Base-by-base conservation (phyloP, 345 rosid genomes). In the Cardamine occulta region DNA sequence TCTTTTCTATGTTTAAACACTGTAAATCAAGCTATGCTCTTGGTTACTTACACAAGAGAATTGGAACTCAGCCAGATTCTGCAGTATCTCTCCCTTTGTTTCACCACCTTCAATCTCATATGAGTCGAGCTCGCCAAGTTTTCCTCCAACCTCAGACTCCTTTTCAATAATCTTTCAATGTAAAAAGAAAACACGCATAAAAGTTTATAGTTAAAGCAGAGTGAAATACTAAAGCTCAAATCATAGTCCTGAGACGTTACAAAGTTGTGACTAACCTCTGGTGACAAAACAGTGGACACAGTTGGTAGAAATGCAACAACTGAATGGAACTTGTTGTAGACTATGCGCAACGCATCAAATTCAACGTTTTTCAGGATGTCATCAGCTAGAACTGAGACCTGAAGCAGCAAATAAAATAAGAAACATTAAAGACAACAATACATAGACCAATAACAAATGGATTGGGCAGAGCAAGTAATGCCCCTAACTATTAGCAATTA, bases 31-130 rank as follows among this genome's bases (percentile, higher is more conserved):
- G 61, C 26, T 60, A 18, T 42, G 66, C 9, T 60, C 14, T 52
- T 42, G 44, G 45, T 29, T 32, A 81, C 99, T 90, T 84, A 95
- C 99, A 80, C 97, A 92, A 78, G 99, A 95, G 74, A 95, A 92
- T 80, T 95, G 99, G 83, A 95, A 95, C 85, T 95, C 99, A 0
- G 96, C 54, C 44, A 95, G 88, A 75, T 95, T 95, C 82, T 95
- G 99, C 72, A 95, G 91, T 61, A 90, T 86, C 78, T 89, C 97
- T 51, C 92, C 87, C 86, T 90, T 95, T 60, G 97, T 91, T 70
- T 92, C 97, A 72, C 92, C 89, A 24, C 99, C 99, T 93, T 95
- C 99, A 62, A 95, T 86, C 79, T 95, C 99, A 72, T 95, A 95
- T 13, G 87, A 85, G 82, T 95, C 99, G 2, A 95, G 88, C n/a